Conservation (phyloP, 148 eudicot genomes). For the Drosera capensis region DNA sequence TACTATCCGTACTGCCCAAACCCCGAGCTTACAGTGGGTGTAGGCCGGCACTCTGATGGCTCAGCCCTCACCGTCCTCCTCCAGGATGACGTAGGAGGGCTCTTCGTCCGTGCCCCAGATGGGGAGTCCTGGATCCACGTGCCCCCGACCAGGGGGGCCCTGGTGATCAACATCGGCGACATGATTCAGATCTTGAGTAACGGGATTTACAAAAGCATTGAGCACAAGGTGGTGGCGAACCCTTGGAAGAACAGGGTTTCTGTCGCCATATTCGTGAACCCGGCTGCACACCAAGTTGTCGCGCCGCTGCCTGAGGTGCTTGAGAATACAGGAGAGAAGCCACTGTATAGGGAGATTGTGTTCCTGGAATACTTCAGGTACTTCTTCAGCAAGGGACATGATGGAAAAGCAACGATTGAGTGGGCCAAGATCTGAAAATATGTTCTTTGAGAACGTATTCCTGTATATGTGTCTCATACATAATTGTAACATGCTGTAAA, state of each 20-base stretch:
- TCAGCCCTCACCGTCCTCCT: slow-evolving; percentile 18
- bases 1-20: slow-evolving; percentile 5
- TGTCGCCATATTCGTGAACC: slow-evolving; percentile 14
- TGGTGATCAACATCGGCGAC: slow-evolving; percentile 16
- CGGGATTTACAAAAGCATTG: slow-evolving; percentile 15
- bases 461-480: too few species aligned
- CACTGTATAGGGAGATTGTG: slow-evolving; percentile 10
- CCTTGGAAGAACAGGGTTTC: slow-evolving; percentile 10
- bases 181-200: slow-evolving; percentile 14
- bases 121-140: slow-evolving; percentile 13
- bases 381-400: slow-evolving; percentile 11
- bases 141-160: slow-evolving; percentile 8
- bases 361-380: slow-evolving; percentile 11
- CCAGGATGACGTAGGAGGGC: slow-evolving; percentile 16
- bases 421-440: background rate
- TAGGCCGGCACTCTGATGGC: slow-evolving; percentile 16
- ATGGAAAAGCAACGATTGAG: slow-evolving; percentile 9
- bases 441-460: too few species aligned
- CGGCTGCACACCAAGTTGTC: slow-evolving; percentile 2
- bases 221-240: slow-evolving; percentile 15
- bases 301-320: slow-evolving; percentile 17
- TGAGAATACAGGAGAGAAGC: slow-evolving; percentile 12
- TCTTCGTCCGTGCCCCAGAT: slow-evolving; percentile 5
- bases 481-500: too few species aligned
- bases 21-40: slow-evolving; percentile 18